Percentiles rank a stretch among this genome's conserved stretches.
Evolutionary conservation across 148 eudicot species (phyloP).

Genomic region (Fallopia convolvulus): DNA sequence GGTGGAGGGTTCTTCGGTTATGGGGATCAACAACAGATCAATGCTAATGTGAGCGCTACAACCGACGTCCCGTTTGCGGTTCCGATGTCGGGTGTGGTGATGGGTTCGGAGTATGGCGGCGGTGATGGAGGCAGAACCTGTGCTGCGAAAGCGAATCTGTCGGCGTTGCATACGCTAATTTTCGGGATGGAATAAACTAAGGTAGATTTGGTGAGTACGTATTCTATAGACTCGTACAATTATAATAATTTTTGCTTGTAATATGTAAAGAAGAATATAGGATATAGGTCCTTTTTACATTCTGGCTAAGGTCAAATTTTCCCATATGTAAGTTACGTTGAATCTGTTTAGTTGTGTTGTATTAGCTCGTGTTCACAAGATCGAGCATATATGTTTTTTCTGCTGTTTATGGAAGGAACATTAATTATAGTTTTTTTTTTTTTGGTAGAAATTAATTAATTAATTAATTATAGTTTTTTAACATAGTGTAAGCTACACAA

Average conservation of each 20-base stretch:
- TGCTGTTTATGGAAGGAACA: too few relatives aligned
- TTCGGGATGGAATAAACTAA: slow-evolving; percentile 57
- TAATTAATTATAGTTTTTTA: too few relatives aligned
- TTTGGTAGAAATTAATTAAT: too few relatives aligned
- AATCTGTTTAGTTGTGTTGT: too few relatives aligned
- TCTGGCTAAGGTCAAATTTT: too few relatives aligned
- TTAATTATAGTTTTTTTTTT: too few relatives aligned
- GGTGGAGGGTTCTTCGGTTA: neutral
- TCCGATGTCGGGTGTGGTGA: neutral
- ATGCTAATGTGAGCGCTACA: neutral
- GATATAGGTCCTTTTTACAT: too few relatives aligned
- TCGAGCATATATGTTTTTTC: too few relatives aligned
- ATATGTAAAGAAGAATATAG: neutral
- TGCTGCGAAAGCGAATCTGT: slow-evolving; percentile 2
- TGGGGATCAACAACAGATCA: slow-evolving; percentile 20
- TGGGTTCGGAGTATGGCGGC: slow-evolving; percentile 15
- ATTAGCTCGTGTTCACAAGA: too few relatives aligned
- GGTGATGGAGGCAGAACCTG: slow-evolving; percentile 28
- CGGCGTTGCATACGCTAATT: slow-evolving; percentile 48
- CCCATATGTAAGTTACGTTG: neutral
- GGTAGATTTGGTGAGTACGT: neutral
- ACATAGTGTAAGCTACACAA: too few relatives aligned
- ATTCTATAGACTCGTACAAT: neutral
- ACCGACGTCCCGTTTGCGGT: neutral
- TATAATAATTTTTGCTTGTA: neutral